These are phyloP conservation scores for Auriscalpium vulgare DNA, from an alignment of 768 basidiomycete species.

Conservation along the genomic window DNA sequence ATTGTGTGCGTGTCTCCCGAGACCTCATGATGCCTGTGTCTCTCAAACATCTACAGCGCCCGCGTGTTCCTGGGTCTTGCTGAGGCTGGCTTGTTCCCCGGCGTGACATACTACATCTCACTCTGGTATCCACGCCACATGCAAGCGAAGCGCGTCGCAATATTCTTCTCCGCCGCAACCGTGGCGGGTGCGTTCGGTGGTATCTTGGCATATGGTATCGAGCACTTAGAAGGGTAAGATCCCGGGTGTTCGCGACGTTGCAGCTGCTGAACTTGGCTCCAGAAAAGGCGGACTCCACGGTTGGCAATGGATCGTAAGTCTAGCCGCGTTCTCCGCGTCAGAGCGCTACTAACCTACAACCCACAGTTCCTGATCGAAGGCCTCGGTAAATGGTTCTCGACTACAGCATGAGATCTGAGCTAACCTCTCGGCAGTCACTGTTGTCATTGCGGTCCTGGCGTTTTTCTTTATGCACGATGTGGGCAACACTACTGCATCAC, in stretches of 20 bases:
- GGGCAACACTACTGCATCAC: constrained; percentile 1
- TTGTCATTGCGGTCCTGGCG: constrained; percentile 32
- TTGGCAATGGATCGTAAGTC: constrained; percentile 44
- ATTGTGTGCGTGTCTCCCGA: constrained; percentile 21
- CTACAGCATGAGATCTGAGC: not conserved
- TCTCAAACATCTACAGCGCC: constrained; percentile 18
- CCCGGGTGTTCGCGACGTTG: not conserved
- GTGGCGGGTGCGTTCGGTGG: constrained; percentile 44
- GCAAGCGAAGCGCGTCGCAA: constrained; percentile 47
- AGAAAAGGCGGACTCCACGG: constrained; percentile 24
- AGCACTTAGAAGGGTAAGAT: constrained; percentile 35
- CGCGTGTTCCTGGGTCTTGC: constrained; percentile 39
- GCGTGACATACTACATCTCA: constrained; percentile 38
- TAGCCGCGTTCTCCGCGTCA: not conserved
- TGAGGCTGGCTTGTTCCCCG: constrained; percentile 36
- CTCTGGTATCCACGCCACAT: constrained; percentile 56
- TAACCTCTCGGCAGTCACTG: constrained; percentile 4
- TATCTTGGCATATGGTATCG: constrained; percentile 38
- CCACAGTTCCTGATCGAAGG: constrained; percentile 40
- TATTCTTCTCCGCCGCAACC: constrained; percentile 60
- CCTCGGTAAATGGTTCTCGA: constrained; percentile 17
- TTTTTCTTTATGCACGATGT: constrained; percentile 35
- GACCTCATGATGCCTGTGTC: not conserved
- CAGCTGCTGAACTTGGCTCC: constrained; percentile 2
- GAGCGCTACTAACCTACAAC: not conserved